Evolutionary conservation across 1,284 basidiomycete genomes (phyloP), one percentile per base, ranked within the genome.

Genomic region (Sphaerobolus stellatus): DNA sequence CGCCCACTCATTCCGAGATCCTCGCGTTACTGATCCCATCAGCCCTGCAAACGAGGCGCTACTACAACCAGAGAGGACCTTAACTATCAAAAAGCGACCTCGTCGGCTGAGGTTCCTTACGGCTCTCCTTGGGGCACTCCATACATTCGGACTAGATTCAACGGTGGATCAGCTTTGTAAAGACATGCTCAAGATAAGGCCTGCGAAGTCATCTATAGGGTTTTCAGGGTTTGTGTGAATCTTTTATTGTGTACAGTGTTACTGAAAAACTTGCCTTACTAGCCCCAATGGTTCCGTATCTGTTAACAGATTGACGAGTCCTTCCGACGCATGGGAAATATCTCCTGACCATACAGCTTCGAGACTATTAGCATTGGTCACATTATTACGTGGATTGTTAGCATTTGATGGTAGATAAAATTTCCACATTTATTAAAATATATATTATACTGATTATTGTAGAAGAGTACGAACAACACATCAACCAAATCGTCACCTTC

Each of bases 401-500:
- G 78, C 88, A 49, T 84, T 86, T 54, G 86, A 88, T 67, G 84
- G 91, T 89, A 59, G 27, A 62, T 54, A 5, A 20, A 27, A 34
- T 11, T 40, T 48, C 40, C 13, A 14, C 4, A 7, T 27, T 22
- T 25, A 29, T 33, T n/a, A 28, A 18, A 49, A 20, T 6, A 40
- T 56, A 25, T 14, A 20, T 31, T 44, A 52, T 34, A 50, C 48
- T 54, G 44, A 56, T 63, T 24, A 30, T 50, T 41, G 43, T 61
- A 5, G 62, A 38, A 90, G 92, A 88, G 33, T 74, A 81, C 5
- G 79, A 84, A 47, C 79, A 85, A 44, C 75, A 75, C 34, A 84
- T 86, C 4, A 85, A 81, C 51, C 83, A 86, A 2, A 81, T 91
- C 13, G 84, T 88, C 57, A 78, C 86, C 0, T 94, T 90, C 68